Conservation (phyloP, 2,329 filamentous ascomycete genomes). For the Dryadomyces sulphureus region DNA sequence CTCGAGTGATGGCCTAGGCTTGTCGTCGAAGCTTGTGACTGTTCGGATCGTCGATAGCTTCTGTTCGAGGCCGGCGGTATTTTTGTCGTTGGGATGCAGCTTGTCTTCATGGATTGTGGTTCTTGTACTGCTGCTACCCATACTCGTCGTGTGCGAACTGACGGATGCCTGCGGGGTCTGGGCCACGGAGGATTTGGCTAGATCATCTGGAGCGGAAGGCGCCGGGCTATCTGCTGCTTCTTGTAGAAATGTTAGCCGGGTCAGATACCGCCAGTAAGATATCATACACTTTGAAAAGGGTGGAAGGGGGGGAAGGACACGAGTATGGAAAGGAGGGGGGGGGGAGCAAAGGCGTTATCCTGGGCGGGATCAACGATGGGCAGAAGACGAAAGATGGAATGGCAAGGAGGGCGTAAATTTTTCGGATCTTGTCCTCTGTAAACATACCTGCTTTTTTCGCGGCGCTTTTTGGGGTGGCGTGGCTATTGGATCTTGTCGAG, state of each 20-base stretch:
- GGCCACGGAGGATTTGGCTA: slow-evolving; percentile 18
- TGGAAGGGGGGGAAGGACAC: too few species aligned
- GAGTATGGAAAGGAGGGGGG: too few species aligned
- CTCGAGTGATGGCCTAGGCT: slow-evolving; percentile 21
- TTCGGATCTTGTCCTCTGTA: too few species aligned
- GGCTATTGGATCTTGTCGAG: slow-evolving; percentile 6
- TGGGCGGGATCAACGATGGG: too few species aligned
- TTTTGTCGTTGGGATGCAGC: slow-evolving; percentile 8
- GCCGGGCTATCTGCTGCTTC: slow-evolving; percentile 4
- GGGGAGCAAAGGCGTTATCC: too few species aligned
- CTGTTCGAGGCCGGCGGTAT: slow-evolving; percentile 15
- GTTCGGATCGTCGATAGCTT: slow-evolving; percentile 38
- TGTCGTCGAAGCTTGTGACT: slow-evolving; percentile 38
- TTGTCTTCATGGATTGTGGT: slow-evolving; percentile 13
- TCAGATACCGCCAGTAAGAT: too few species aligned
- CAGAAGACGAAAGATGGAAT: too few species aligned
- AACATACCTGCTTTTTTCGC: slow-evolving; percentile 2
- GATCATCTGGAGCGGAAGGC: slow-evolving; percentile 13
- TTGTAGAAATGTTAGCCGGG: not conserved
- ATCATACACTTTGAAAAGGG: too few species aligned
- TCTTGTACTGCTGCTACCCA: slow-evolving; percentile 16
- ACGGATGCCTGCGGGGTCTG: slow-evolving; percentile 23
- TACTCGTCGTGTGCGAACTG: slow-evolving; percentile 22
- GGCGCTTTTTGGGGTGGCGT: not conserved
- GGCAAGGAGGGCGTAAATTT: too few species aligned